Percentiles rank a stretch among this genome's conserved stretches.
Conservation (phyloP, 2,329 filamentous ascomycete species). For the Pseudodiploospora longispora region DNA sequence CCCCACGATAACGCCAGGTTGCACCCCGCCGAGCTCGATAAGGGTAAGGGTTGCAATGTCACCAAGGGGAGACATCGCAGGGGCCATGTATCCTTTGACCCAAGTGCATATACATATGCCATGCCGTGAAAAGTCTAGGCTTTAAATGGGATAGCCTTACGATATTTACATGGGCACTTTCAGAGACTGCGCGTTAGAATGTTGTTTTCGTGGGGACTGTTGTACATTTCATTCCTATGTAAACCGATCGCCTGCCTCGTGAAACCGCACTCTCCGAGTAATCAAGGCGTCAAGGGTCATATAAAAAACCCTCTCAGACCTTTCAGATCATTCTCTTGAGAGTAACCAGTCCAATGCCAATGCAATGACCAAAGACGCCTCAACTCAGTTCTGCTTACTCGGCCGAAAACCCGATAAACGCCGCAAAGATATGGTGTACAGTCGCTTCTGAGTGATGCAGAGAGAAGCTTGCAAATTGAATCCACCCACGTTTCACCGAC, state of each 20-base stretch:
- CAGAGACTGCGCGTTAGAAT: too few relatives aligned
- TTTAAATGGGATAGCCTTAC: too few relatives aligned
- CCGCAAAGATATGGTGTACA: conserved; percentile 34
- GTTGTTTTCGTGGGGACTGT: conserved; percentile 2
- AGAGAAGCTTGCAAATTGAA: conserved; percentile 19
- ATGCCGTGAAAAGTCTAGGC: too few relatives aligned
- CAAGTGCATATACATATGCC: too few relatives aligned
- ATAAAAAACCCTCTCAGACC: conserved; percentile 8
- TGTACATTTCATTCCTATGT: conserved; percentile 7
- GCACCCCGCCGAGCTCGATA: conserved; percentile 3
- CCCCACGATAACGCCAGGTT: conserved; percentile 7
- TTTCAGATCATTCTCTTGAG: conserved; percentile 2
- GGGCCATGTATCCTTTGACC: too few relatives aligned
- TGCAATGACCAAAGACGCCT: conserved; percentile 20
- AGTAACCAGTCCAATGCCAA: conserved; percentile 10
- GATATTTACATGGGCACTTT: too few relatives aligned
- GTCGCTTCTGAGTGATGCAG: conserved; percentile 22
- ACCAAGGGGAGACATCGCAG: too few relatives aligned
- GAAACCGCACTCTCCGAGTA: conserved; percentile 8
- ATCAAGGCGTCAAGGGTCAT: conserved; percentile 9
- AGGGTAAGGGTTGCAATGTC: conserved; percentile 1
- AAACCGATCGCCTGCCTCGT: conserved; percentile 9
- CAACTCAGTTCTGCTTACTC: conserved; percentile 17
- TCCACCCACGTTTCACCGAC: conserved; percentile 17
- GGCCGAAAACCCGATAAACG: conserved; percentile 25